A percentile compares a stretch with the other conserved stretches of the same genome.
These are phyloP conservation scores for Taphrina confusa DNA, from an alignment of 1,139 yeast species.

Conservation along the genomic window DNA sequence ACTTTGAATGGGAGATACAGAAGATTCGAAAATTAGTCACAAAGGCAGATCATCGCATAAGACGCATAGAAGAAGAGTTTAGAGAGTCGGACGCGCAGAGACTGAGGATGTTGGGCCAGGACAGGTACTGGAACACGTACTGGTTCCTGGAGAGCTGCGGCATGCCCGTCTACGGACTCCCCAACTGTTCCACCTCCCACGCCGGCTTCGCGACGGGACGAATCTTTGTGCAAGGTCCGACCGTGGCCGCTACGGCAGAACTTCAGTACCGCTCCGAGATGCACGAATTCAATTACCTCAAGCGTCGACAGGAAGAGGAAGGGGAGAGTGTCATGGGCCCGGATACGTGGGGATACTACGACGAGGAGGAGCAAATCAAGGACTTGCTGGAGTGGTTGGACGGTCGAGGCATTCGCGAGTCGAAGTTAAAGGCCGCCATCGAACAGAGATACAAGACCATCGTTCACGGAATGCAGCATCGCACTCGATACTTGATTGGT, in stretches of 20 bases:
- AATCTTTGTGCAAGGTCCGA: constrained; percentile 93
- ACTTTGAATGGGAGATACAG: constrained; percentile 23
- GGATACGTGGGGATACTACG: constrained; percentile 70
- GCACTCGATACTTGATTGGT: constrained; percentile 4
- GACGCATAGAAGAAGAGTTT: constrained; percentile 49
- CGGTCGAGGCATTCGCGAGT: constrained; percentile 76
- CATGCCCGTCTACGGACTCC: constrained; percentile 51
- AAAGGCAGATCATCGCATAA: constrained; percentile 59
- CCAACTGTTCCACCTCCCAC: constrained; percentile 40
- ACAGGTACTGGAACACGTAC: constrained; percentile 77
- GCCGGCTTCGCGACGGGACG: constrained; percentile 82
- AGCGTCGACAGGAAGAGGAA: constrained; percentile 67
- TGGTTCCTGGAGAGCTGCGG: constrained; percentile 97
- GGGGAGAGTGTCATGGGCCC: constrained; percentile 52
- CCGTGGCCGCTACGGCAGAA: constrained; percentile 58
- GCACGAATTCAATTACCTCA: constrained; percentile 48
- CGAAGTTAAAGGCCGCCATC: constrained; percentile 65
- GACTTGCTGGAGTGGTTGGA: constrained; percentile 67
- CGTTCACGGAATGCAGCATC: constrained; percentile 19
- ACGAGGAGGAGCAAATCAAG: constrained; percentile 60
- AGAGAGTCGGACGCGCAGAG: constrained; percentile 67
- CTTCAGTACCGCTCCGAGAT: constrained; percentile 43
- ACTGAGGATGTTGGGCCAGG: constrained; percentile 74
- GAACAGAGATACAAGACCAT: constrained; percentile 22
- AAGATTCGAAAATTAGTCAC: constrained; percentile 44